Evolutionary conservation across 345 rosid species (phyloP).

Genomic region (Noccaea bulbosa): DNA sequence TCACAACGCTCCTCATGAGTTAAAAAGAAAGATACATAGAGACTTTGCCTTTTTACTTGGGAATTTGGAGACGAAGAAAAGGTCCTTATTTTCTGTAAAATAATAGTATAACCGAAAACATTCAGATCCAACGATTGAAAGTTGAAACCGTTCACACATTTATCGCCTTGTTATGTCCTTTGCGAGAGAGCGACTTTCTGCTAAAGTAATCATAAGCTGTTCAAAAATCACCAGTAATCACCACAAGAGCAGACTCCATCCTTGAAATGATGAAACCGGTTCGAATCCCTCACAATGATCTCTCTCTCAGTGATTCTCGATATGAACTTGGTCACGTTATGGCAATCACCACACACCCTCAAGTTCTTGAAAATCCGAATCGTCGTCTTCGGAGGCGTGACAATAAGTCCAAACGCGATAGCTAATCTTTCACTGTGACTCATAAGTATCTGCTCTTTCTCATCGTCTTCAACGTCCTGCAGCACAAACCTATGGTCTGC

Average conservation of each 20-base stretch:
- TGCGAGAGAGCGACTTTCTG: slow-evolving; percentile 34
- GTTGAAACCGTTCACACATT: slow-evolving; percentile 24
- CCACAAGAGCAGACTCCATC: too few species aligned
- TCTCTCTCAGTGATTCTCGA: slow-evolving; percentile 39
- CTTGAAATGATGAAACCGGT: slow-evolving; percentile 59
- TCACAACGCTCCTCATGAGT: too few species aligned
- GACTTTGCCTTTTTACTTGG: too few species aligned
- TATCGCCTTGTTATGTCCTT: slow-evolving; percentile 22
- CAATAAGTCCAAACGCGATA: slow-evolving; percentile 56
- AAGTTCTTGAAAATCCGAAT: slow-evolving; percentile 61
- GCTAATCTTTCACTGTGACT: slow-evolving; percentile 65
- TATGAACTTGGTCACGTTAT: slow-evolving; percentile 36
- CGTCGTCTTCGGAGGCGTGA: slow-evolving; percentile 49
- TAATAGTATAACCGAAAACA: too few species aligned
- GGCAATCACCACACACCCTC: slow-evolving; percentile 46
- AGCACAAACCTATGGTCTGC: slow-evolving; percentile 59
- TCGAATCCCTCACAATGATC: slow-evolving; percentile 42
- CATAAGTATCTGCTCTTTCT: slow-evolving; percentile 62
- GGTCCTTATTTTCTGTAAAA: too few species aligned
- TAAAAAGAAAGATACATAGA: too few species aligned
- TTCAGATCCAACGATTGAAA: too few species aligned
- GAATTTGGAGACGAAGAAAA: too few species aligned
- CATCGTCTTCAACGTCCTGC: slow-evolving; percentile 70
- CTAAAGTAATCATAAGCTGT: slow-evolving; percentile 43
- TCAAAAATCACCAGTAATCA: slow-evolving; percentile 54